Evolutionary conservation across 495 filamentous ascomycete genomes (phyloP).

Genomic region (Platismatia glauca): DNA sequence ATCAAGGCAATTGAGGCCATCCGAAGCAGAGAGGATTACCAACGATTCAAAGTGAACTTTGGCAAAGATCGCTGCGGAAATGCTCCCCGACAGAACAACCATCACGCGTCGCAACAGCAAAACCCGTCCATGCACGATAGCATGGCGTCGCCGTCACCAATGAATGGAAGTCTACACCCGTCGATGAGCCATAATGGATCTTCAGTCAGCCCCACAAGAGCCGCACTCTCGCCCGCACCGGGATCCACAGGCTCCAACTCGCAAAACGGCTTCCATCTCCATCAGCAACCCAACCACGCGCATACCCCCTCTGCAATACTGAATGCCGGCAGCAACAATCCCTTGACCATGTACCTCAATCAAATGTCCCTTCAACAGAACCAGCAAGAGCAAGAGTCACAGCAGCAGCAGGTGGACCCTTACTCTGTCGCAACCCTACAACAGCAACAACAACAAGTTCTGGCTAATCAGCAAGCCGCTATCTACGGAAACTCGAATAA

Average conservation of each 20-base stretch:
- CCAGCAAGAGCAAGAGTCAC: constrained; percentile 47
- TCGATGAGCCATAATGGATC: constrained; percentile 47
- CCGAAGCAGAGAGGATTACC: constrained; percentile 89
- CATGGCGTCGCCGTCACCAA: constrained; percentile 53
- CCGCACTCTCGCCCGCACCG: constrained; percentile 46
- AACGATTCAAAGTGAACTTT: constrained; percentile 98
- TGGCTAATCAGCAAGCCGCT: constrained; percentile 41
- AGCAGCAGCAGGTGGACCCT: constrained; percentile 41
- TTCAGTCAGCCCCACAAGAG: constrained; percentile 60
- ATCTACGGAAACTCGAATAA: constrained; percentile 43
- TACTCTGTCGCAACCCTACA: constrained; percentile 46
- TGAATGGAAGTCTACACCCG: constrained; percentile 39
- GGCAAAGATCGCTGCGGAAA: constrained; percentile 98
- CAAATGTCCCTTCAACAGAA: constrained; percentile 74
- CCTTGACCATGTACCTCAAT: constrained; percentile 86
- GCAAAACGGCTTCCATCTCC: constrained; percentile 39
- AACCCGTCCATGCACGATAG: constrained; percentile 34
- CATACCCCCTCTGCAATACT: constrained; percentile 60
- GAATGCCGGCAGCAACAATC: constrained; percentile 74
- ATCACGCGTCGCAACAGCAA: constrained; percentile 49
- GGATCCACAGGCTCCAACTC: constrained; percentile 44
- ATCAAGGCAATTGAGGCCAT: constrained; percentile 99
- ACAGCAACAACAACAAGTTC: constrained; percentile 53
- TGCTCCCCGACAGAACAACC: constrained; percentile 72
- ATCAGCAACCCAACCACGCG: constrained; percentile 37